A percentile compares a stretch with the other conserved stretches of the same genome.
Conservation (phyloP, 2,329 filamentous ascomycete genomes). For the Cordyceps cateniannulata region DNA sequence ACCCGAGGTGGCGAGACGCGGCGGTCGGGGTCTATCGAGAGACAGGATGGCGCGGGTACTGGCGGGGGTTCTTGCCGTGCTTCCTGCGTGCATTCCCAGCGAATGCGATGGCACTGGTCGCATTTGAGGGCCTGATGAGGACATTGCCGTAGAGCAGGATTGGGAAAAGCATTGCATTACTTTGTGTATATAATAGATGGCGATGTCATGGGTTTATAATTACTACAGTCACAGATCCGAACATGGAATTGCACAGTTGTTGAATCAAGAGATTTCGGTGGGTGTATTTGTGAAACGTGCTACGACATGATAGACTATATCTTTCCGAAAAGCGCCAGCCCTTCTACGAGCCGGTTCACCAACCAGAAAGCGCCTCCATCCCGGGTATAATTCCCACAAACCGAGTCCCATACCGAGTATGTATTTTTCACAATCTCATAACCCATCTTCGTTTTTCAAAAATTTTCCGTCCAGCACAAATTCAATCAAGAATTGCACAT, state of each 20-base stretch:
- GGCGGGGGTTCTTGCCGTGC: conserved; percentile 89
- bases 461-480: not conserved
- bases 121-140: conserved; percentile 89
- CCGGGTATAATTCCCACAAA: not conserved
- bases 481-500: conserved; percentile 13
- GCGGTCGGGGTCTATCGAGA: conserved; percentile 71
- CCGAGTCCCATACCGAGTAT: not conserved
- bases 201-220: not conserved
- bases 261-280: conserved; percentile 10
- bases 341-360: conserved; percentile 3
- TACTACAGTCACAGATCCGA: not conserved
- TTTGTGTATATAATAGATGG: not conserved
- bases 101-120: conserved; percentile 87
- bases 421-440: not conserved
- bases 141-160: conserved; percentile 37
- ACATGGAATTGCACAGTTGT: not conserved
- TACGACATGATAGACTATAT: not conserved
- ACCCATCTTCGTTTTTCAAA: conserved; percentile 2
- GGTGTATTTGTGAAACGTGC: conserved; percentile 7
- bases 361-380: conserved; percentile 3
- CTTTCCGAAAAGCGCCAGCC: not conserved
- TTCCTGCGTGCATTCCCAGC: conserved; percentile 92
- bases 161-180: not conserved
- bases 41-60: conserved; percentile 72
- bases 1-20: conserved; percentile 72